Base-by-base conservation (phyloP, 2,329 filamentous ascomycete species). In the Claviceps humidiphila region DNA sequence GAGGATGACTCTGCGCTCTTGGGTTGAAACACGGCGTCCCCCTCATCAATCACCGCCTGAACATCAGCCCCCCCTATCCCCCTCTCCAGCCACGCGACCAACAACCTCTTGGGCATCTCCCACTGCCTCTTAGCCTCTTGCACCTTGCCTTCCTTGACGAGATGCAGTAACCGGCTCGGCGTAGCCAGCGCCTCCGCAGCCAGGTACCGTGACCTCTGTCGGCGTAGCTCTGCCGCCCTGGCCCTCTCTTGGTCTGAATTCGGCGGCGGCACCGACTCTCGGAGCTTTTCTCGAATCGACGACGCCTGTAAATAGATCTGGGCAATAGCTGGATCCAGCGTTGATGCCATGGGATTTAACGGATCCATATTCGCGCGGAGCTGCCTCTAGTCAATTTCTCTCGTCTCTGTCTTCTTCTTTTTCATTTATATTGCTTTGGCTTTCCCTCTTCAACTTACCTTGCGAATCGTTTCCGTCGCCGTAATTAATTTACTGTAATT, bases 401-500 rank as follows among this genome's bases (percentile, higher is more conserved):
- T 26, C 1, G 26, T 49, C 3, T 17, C n/a, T 24, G 20, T 26
- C 11, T 43, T 16, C 24, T 7, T 11, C 5, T 41, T 26, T n/a
- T 43, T 11, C 14, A 17, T 11, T 4, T 43, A 17, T 43, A 11
- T 20, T 42, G 16, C 9, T 22, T 43, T 11, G 16, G 7, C 41
- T 22, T 37, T 20, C 4, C 30, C 24, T 17, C n/a, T n/a, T 16
- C n/a, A 30, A 47, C 49, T 16, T 59, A 81, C 80, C 71, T 87
- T 89, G 49, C 87, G 80, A 62, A 98, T 98, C 3, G 91, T 97
- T 68, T 95, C 91, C 11, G 94, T 96, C 1, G 93, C 93, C n/a
- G 85, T 81, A 58, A 98, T 96, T 58, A 98, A 71, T 70, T 97
- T 97, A 59, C 86, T 93, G 68, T 97, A 98, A 65, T 98, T 98